phyloP scores from a whole-genome alignment of 2,329 filamentous ascomycete genomes.

The Sclerotinia subarctica region DNA sequence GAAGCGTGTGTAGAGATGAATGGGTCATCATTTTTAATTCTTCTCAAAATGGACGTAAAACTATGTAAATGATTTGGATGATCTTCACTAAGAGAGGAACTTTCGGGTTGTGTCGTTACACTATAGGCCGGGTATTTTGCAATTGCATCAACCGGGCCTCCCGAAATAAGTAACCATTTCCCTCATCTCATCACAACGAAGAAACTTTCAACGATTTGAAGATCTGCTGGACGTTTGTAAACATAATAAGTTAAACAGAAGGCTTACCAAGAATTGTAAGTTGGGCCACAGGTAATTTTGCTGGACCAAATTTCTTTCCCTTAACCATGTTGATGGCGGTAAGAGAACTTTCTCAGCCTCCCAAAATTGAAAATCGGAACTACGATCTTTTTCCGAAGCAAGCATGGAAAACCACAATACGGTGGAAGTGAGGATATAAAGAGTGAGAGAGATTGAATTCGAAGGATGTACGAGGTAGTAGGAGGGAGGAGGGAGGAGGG shows the following conservation, averaged over 20 bases:
- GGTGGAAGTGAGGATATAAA: background rate
- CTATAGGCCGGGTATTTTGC: background rate
- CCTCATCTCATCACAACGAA: conserved; percentile 1
- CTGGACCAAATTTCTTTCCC: conserved; percentile 38
- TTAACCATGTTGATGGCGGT: conserved; percentile 24
- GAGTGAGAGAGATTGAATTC: background rate
- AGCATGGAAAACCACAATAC: background rate
- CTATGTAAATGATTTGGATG: background rate
- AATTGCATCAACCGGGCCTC: background rate
- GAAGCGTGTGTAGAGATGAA: background rate
- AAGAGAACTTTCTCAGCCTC: background rate
- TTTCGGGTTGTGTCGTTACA: background rate
- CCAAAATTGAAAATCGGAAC: background rate
- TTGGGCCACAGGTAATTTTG: conserved; percentile 72
- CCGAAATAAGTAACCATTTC: background rate
- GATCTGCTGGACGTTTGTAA: conserved; percentile 11
- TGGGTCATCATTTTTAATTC: background rate
- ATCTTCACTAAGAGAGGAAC: background rate
- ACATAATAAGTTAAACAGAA: background rate
- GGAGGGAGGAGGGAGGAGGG: too few species aligned
- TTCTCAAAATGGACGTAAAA: background rate
- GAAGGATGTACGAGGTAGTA: too few species aligned
- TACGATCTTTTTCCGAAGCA: background rate
- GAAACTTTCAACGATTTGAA: conserved; percentile 20
- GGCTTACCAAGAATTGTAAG: conserved; percentile 70